A percentile compares a stretch with the other conserved stretches of the same genome.
These are phyloP conservation scores for Trametes punicea DNA, from an alignment of 768 basidiomycete genomes.

Conservation along the genomic window DNA sequence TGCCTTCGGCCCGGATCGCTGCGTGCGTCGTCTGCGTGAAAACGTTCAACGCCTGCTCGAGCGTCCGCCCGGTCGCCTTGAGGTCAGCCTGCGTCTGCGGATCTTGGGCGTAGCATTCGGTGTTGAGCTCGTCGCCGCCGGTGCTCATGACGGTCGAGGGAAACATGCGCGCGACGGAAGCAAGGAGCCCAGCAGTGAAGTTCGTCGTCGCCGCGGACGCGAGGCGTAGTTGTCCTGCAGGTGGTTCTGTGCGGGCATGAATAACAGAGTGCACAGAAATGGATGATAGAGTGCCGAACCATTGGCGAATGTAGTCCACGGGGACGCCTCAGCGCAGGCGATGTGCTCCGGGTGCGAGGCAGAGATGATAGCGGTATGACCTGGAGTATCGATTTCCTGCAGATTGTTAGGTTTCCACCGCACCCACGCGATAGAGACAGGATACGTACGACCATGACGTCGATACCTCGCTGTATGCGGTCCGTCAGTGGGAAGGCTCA, in stretches of 20 bases:
- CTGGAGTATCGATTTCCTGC: slow-evolving; percentile 46
- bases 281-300: slow-evolving; percentile 4
- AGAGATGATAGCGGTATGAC: slow-evolving; percentile 42
- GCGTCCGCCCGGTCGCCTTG: slow-evolving; percentile 30
- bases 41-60: slow-evolving; percentile 38
- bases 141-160: slow-evolving; percentile 37
- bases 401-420: neutral
- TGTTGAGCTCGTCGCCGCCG: slow-evolving; percentile 48
- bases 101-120: slow-evolving; percentile 37
- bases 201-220: slow-evolving; percentile 30
- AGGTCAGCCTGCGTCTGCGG: slow-evolving; percentile 30
- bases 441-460: slow-evolving; percentile 36
- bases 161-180: slow-evolving; percentile 28
- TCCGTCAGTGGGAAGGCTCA: neutral
- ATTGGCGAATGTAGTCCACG: slow-evolving; percentile 35
- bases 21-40: slow-evolving; percentile 36
- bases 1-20: slow-evolving; percentile 31
- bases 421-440: neutral
- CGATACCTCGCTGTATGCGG: slow-evolving; percentile 40
- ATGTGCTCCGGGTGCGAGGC: slow-evolving; percentile 41
- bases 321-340: slow-evolving; percentile 35
- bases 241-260: slow-evolving; percentile 34
- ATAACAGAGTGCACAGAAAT: neutral
- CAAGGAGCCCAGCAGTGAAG: slow-evolving; percentile 34
- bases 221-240: slow-evolving; percentile 45